These are phyloP conservation scores for Leccinum huronense DNA, from an alignment of 1,284 basidiomycete genomes.

Conservation along the genomic window DNA sequence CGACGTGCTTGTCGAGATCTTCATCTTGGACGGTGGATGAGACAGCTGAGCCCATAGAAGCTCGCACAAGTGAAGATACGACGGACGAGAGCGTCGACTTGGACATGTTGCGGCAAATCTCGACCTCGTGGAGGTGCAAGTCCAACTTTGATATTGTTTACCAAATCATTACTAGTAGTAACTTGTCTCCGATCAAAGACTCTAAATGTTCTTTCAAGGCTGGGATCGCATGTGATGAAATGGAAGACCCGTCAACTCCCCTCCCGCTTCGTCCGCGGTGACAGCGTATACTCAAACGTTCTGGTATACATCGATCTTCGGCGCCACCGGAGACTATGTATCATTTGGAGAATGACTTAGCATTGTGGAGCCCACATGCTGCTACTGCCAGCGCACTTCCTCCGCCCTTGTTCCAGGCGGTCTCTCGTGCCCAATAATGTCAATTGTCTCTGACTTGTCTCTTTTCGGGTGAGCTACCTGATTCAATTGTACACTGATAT, in stretches of 20 bases:
- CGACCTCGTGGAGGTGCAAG: not conserved
- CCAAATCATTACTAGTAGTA: not conserved
- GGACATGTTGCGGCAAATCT: slow-evolving; percentile 23
- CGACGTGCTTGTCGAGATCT: slow-evolving; percentile 86
- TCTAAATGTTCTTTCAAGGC: slow-evolving; percentile 13
- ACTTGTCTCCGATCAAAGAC: slow-evolving; percentile 3
- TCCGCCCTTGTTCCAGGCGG: slow-evolving; percentile 20
- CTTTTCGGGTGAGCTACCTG: slow-evolving; percentile 2
- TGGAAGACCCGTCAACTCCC: slow-evolving; percentile 17
- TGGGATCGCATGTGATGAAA: slow-evolving; percentile 15
- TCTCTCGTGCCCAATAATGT: not conserved
- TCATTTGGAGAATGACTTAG: slow-evolving; percentile 1
- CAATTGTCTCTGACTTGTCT: slow-evolving; percentile 19
- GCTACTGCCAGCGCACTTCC: not conserved
- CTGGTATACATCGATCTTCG: slow-evolving; percentile 12
- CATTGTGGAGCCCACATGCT: no score
- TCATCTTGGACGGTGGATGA: slow-evolving; percentile 67
- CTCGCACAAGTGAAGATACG: slow-evolving; percentile 81
- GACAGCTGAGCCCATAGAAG: slow-evolving; percentile 73
- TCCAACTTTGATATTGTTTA: slow-evolving; percentile 25
- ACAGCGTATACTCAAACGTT: slow-evolving; percentile 6
- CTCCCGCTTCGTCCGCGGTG: slow-evolving; percentile 26
- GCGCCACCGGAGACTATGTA: slow-evolving; percentile 8
- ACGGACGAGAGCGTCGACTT: slow-evolving; percentile 67
- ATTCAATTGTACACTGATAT: not conserved